A percentile compares a stretch with the other conserved stretches of the same genome.
Evolutionary conservation across 805 yeast species (phyloP).

Genomic region (Peterozyma xylosa): DNA sequence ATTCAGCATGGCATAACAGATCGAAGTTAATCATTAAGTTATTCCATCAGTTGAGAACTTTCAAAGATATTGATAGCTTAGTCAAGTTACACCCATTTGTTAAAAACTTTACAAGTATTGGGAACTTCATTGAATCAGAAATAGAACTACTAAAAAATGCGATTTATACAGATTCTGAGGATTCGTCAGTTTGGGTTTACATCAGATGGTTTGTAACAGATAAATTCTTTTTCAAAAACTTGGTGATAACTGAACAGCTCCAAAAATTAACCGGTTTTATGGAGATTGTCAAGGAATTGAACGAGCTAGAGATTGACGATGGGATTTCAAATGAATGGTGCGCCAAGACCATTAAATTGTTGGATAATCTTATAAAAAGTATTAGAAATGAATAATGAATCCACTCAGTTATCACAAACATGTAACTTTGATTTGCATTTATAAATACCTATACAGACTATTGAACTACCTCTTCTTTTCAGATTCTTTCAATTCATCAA

Average conservation of each 20-base stretch:
- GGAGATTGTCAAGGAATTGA: constrained; percentile 48
- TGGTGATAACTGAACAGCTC: constrained; percentile 21
- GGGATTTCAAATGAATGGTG: constrained; percentile 71
- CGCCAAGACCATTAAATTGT: constrained; percentile 47
- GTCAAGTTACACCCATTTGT: constrained; percentile 5
- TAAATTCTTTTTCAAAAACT: constrained; percentile 23
- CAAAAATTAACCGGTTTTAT: constrained; percentile 37
- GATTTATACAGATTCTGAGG: constrained; percentile 87
- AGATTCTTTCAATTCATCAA: neutral
- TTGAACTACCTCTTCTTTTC: neutral
- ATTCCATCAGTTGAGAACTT: constrained; percentile 18
- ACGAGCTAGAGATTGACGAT: constrained; percentile 68
- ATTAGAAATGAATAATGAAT: neutral
- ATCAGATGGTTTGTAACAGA: constrained; percentile 67
- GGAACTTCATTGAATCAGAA: constrained; percentile 44
- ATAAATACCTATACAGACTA: constrained; percentile 1
- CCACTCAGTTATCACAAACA: neutral
- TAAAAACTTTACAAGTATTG: constrained; percentile 18
- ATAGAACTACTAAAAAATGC: constrained; percentile 71
- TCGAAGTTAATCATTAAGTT: constrained; percentile 57
- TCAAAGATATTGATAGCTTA: constrained; percentile 3
- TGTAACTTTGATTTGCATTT: neutral
- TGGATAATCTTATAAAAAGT: constrained; percentile 24
- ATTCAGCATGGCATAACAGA: constrained; percentile 94
- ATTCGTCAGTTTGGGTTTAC: constrained; percentile 90